Conservation (phyloP, 1,139 yeast genomes). For the Waltiozyma sp. region DNA sequence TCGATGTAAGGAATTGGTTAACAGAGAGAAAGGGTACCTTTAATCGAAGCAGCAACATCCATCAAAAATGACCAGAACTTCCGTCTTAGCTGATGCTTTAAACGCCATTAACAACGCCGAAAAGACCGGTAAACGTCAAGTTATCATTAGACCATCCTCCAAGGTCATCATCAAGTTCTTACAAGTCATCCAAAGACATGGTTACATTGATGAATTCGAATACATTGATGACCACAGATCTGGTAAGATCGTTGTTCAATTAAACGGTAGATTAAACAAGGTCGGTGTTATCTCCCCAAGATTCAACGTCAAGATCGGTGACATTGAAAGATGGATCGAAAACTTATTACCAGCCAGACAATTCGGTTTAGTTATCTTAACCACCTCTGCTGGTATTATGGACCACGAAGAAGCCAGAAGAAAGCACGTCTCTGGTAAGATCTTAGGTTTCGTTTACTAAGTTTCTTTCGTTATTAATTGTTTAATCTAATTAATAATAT, state of each 20-base stretch:
- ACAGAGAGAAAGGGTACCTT: no score
- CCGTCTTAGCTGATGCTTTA: slow-evolving; percentile 99
- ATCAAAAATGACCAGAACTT: slow-evolving; percentile 93
- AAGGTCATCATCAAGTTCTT: slow-evolving; percentile 96
- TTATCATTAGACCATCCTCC: slow-evolving; percentile 96
- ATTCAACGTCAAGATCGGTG: slow-evolving; percentile 88
- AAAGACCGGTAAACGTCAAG: slow-evolving; percentile 99
- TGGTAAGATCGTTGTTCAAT: slow-evolving; percentile 93
- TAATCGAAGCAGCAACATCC: slow-evolving; percentile 47
- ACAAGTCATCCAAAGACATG: slow-evolving; percentile 97
- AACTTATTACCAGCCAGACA: slow-evolving; percentile 98
- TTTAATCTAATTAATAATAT: not conserved
- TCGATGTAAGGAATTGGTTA: not conserved
- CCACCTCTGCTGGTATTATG: slow-evolving; percentile 99
- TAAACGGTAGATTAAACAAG: slow-evolving; percentile 97
- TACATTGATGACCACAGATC: slow-evolving; percentile 99
- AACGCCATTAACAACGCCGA: slow-evolving; percentile 99
- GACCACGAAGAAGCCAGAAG: slow-evolving; percentile 99
- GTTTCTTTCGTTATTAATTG: slow-evolving; percentile 2
- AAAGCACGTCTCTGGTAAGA: slow-evolving; percentile 99
- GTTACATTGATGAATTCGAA: slow-evolving; percentile 99
- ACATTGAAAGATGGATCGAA: slow-evolving; percentile 97
- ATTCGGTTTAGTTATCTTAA: slow-evolving; percentile 92
- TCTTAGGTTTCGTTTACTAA: slow-evolving; percentile 93
- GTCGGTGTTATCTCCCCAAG: slow-evolving; percentile 99